Evolutionary conservation across 495 filamentous ascomycete species (phyloP).

Genomic region (Polyplosphaeria fusca): DNA sequence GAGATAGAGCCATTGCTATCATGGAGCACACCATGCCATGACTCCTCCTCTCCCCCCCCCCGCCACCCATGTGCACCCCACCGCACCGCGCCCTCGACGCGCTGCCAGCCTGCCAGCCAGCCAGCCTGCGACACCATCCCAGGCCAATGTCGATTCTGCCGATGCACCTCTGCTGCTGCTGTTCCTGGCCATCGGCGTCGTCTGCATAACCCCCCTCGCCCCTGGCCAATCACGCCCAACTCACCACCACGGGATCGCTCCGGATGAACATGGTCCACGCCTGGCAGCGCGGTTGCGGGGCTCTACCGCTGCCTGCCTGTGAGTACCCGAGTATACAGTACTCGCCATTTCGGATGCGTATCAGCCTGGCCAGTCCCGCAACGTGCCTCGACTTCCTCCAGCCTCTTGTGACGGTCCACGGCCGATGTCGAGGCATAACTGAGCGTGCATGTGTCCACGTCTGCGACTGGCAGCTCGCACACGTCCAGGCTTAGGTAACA

Average conservation of each 20-base stretch:
- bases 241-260: constrained; percentile 15
- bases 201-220: constrained; percentile 12
- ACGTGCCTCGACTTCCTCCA: no score
- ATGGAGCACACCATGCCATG: constrained; percentile 34
- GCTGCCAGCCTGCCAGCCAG: background rate
- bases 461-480: no score
- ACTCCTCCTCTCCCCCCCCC: no score
- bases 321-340: constrained; percentile 16
- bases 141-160: constrained; percentile 25
- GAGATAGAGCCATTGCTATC: constrained; percentile 29
- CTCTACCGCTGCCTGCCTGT: background rate
- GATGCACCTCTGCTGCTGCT: constrained; percentile 4
- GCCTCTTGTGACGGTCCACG: no score
- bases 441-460: no score
- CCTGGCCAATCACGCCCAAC: constrained; percentile 17
- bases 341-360: constrained; percentile 12
- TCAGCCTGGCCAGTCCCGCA: background rate
- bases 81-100: constrained; percentile 3
- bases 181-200: constrained; percentile 29
- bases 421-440: no score
- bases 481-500: constrained; percentile 30
- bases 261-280: constrained; percentile 21
- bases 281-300: constrained; percentile 13
- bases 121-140: background rate
- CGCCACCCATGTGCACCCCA: constrained; percentile 17